Conservation (phyloP, 805 yeast genomes). For the Wilhelminamyces savonicus region DNA sequence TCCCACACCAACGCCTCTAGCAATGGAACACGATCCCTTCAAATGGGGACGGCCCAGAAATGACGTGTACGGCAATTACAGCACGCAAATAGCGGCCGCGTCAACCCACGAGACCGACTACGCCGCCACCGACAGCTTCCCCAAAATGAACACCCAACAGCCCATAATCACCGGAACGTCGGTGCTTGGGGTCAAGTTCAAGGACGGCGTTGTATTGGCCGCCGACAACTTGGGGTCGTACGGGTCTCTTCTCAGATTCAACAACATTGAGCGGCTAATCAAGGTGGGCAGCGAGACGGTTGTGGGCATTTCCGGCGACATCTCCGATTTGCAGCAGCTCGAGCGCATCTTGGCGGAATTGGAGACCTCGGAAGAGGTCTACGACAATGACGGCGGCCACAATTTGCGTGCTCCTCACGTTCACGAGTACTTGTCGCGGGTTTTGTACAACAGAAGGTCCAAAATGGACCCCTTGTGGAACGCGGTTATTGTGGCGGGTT, state of each 20-base stretch:
- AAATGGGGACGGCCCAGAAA: conserved; percentile 94
- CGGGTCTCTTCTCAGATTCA: conserved; percentile 87
- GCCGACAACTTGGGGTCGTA: conserved; percentile 92
- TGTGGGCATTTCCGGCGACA: conserved; percentile 92
- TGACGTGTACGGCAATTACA: conserved; percentile 76
- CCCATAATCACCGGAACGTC: conserved; percentile 97
- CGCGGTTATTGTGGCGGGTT: conserved; percentile 85
- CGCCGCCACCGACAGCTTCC: conserved; percentile 32
- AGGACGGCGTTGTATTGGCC: conserved; percentile 87
- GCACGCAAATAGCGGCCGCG: conserved; percentile 66
- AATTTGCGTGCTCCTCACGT: conserved; percentile 76
- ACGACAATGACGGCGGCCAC: conserved; percentile 63
- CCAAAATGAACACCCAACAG: conserved; percentile 81
- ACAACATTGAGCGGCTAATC: conserved; percentile 76
- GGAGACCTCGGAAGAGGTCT: conserved; percentile 63
- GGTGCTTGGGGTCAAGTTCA: conserved; percentile 84
- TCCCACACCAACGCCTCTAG: conserved; percentile 2
- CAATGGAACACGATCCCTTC: conserved; percentile 92
- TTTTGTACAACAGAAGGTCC: conserved; percentile 80
- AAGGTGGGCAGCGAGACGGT: conserved; percentile 80
- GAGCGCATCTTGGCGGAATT: conserved; percentile 71
- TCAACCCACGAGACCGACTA: conserved; percentile 14
- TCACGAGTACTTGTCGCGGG: conserved; percentile 78
- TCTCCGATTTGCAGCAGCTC: conserved; percentile 86
- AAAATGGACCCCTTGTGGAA: conserved; percentile 98